These are phyloP conservation scores for Komagataella populi DNA, from an alignment of 805 yeast genomes.

Conservation along the genomic window DNA sequence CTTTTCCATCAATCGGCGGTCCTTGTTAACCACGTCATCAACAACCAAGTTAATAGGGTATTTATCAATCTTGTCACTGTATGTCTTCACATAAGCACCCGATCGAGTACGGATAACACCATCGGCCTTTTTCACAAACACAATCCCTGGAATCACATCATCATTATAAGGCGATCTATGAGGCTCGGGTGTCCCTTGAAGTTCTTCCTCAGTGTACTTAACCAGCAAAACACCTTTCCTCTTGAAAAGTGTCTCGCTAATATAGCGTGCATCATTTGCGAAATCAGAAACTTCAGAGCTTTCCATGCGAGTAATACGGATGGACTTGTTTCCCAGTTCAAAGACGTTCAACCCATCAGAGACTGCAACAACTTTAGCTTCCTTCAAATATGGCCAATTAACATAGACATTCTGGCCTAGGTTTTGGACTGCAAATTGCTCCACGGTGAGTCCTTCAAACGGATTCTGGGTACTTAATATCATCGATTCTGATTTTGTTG, in stretches of 20 bases:
- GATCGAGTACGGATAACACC: slow-evolving; percentile 57
- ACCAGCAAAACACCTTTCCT: slow-evolving; percentile 53
- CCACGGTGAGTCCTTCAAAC: slow-evolving; percentile 39
- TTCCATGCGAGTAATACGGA: slow-evolving; percentile 23
- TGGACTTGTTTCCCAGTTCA: not conserved
- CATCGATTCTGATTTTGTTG: slow-evolving; percentile 74
- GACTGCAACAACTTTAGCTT: slow-evolving; percentile 57
- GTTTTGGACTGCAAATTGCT: slow-evolving; percentile 52
- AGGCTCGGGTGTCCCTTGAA: slow-evolving; percentile 6
- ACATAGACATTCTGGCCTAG: slow-evolving; percentile 55
- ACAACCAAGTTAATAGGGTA: slow-evolving; percentile 79
- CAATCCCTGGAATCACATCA: slow-evolving; percentile 32
- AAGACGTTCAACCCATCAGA: slow-evolving; percentile 28
- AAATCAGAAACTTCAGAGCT: slow-evolving; percentile 34
- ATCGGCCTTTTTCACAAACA: slow-evolving; percentile 59
- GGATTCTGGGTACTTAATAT: slow-evolving; percentile 46
- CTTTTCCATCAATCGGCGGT: slow-evolving; percentile 57
- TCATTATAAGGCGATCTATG: slow-evolving; percentile 4
- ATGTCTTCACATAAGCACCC: slow-evolving; percentile 77
- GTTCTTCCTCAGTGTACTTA: slow-evolving; percentile 6
- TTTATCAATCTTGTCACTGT: slow-evolving; percentile 31
- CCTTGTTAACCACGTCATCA: slow-evolving; percentile 58
- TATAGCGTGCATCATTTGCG: slow-evolving; percentile 22
- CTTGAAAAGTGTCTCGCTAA: slow-evolving; percentile 29
- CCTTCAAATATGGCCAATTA: slow-evolving; percentile 86